Evolutionary conservation across 768 basidiomycete species (phyloP).

Genomic region (Tephrocybe sp.): DNA sequence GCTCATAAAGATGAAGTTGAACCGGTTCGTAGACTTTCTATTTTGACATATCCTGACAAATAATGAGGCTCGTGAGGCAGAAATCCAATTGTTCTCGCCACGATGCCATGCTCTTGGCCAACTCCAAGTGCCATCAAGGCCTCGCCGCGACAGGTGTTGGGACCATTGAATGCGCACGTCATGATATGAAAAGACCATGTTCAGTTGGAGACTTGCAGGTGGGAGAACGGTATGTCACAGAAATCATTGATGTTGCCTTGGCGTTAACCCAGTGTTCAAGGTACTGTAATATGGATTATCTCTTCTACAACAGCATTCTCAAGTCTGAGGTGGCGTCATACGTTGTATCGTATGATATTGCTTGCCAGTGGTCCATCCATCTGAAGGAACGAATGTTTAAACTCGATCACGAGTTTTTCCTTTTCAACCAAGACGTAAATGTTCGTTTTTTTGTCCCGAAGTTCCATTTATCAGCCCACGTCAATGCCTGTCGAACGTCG

Average conservation of each 20-base stretch:
- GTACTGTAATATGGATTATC: slow-evolving; percentile 35
- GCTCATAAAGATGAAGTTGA: slow-evolving; percentile 17
- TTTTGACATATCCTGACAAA: too few relatives aligned
- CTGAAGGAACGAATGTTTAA: slow-evolving; percentile 10
- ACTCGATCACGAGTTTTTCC: slow-evolving; percentile 2
- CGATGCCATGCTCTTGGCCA: slow-evolving; percentile 25
- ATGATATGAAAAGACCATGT: slow-evolving; percentile 26
- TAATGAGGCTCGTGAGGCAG: too few relatives aligned
- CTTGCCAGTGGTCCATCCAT: neutral
- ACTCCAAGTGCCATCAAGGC: slow-evolving; percentile 17
- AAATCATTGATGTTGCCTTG: neutral
- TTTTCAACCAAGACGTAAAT: neutral
- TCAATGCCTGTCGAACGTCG: slow-evolving; percentile 16
- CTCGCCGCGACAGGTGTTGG: slow-evolving; percentile 25
- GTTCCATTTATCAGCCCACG: slow-evolving; percentile 25
- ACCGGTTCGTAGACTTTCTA: too few relatives aligned
- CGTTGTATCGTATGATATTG: neutral
- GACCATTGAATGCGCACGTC: slow-evolving; percentile 25
- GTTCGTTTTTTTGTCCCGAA: slow-evolving; percentile 24
- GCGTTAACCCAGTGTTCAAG: slow-evolving; percentile 14
- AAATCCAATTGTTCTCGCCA: slow-evolving; percentile 27
- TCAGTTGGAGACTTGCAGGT: slow-evolving; percentile 27
- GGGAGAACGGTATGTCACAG: slow-evolving; percentile 26
- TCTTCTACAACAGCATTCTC: slow-evolving; percentile 24
- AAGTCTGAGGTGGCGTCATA: neutral